These are phyloP conservation scores for Eleusine indica DNA, from an alignment of 176 grass and related monocot genomes.

Conservation along the genomic window DNA sequence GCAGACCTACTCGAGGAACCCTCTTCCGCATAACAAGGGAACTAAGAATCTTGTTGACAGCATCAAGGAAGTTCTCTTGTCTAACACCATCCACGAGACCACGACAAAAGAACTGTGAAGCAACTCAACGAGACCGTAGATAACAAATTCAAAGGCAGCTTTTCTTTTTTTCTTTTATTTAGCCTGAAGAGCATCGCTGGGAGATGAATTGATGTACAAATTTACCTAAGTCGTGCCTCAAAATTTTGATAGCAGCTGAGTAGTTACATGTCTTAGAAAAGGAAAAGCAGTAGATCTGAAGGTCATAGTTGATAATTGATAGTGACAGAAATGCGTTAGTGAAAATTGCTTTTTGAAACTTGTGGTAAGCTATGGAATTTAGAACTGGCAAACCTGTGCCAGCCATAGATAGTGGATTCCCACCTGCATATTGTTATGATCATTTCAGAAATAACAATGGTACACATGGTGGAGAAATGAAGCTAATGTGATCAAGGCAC, in stretches of 20 bases:
- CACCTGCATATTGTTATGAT: constrained; percentile 2
- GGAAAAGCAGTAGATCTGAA: background rate
- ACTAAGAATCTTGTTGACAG: constrained; percentile 60
- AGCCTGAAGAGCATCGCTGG: constrained; percentile 33
- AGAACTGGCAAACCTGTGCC: background rate
- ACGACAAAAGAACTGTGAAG: constrained; percentile 43
- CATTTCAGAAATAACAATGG: constrained; percentile 17
- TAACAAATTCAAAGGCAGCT: background rate
- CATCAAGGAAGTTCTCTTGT: constrained; percentile 59
- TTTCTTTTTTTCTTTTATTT: background rate
- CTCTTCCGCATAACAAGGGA: constrained; percentile 50
- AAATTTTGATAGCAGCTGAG: constrained; percentile 40
- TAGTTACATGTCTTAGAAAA: constrained; percentile 4
- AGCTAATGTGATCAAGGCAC: background rate
- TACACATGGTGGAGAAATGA: constrained; percentile 20
- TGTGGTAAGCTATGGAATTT: background rate
- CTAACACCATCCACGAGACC: constrained; percentile 22
- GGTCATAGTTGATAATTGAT: background rate
- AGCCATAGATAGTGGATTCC: background rate
- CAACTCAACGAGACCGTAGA: constrained; percentile 20
- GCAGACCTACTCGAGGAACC: constrained; percentile 67
- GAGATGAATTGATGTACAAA: constrained; percentile 38
- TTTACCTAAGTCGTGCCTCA: background rate
- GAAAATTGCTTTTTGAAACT: constrained; percentile 20
- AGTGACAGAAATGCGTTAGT: background rate